Conservation (phyloP, 208 protist species). For the Acanthamoeba healyi region DNA sequence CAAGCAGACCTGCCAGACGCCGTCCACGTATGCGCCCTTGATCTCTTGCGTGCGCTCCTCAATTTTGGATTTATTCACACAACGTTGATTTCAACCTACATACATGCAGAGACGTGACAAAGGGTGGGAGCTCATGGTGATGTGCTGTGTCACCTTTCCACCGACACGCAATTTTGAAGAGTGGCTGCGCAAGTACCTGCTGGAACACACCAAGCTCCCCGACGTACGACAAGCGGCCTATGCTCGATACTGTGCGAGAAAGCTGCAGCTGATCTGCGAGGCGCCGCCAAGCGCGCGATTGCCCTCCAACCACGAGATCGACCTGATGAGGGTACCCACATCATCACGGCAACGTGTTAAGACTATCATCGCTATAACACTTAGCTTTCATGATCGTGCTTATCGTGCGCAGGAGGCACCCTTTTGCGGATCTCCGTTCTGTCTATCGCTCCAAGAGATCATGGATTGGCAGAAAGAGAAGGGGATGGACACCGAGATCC, state of each 20-base stretch:
- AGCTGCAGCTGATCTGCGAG: not conserved
- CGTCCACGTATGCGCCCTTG: slow-evolving; percentile 30
- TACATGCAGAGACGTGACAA: slow-evolving; percentile 40
- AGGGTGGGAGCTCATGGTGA: slow-evolving; percentile 55
- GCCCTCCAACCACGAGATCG: slow-evolving; percentile 28
- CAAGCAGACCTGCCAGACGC: slow-evolving; percentile 55
- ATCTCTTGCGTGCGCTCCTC: too few species aligned
- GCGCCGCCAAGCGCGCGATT: not conserved
- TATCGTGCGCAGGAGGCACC: not conserved
- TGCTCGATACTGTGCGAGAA: not conserved
- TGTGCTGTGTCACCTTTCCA: slow-evolving; percentile 64
- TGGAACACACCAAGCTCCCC: not conserved
- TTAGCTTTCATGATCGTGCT: not conserved
- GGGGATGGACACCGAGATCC: not conserved
- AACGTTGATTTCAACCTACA: too few species aligned
- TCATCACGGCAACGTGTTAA: not conserved
- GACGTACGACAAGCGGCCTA: slow-evolving; percentile 6
- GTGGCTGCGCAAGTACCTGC: slow-evolving; percentile 53
- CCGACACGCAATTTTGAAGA: slow-evolving; percentile 70
- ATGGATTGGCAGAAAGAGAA: slow-evolving; percentile 6
- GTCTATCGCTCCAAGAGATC: slow-evolving; percentile 43
- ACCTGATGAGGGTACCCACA: not conserved
- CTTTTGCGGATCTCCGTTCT: not conserved
- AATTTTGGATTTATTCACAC: too few species aligned
- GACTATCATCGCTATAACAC: not conserved